Evolutionary conservation across 768 basidiomycete genomes (phyloP), one percentile per base, ranked within the genome.

Genomic region (Boletus reticuloceps): DNA sequence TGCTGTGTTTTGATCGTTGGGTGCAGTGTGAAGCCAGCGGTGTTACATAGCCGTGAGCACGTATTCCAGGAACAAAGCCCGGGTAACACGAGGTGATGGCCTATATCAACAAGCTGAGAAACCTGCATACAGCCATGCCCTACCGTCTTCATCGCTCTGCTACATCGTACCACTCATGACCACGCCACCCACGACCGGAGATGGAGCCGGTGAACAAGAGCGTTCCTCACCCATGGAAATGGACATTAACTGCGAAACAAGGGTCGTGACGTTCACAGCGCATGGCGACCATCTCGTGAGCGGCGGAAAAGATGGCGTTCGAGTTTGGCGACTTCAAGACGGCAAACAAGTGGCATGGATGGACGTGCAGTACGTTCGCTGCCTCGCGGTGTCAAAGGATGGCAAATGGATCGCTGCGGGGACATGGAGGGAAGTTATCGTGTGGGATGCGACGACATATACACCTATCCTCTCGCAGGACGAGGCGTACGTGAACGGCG

Each of bases 361-460:
- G 37, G 8, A 53, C 6, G 44, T 9, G 10, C 14, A 17, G 19
- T 13, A 47, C 8, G 52, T 53, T 1, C 52, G 36, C 7, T 55
- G 59, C n/a, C 19, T 61, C 16, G 47, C 51, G 1, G 47, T 50
- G 16, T 53, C 59, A 8, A 58, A 50, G 9, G 51, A 56, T 11
- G 46, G 50, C 5, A 34, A 11, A 9, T 47, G 51, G 53, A 46
- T 58, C 38, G 56, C 53, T 41, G 52, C 37, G 1, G 56, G 52
- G 8, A 41, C 56, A 16, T 48, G 16, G 34, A 37, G 12, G 6
- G 54, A 17, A 9, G 32, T 54, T 5, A 3, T 27, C 29, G 38
- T 53, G 6, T 53, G 52, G 52, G 45, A 53, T 31, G 52, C 52
- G 7, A 29, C 10, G 37, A 53, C 52, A 9, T 47, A 39, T 38